phyloP scores from a whole-genome alignment of 495 filamentous ascomycete species.

The Penicillium arizonense region DNA sequence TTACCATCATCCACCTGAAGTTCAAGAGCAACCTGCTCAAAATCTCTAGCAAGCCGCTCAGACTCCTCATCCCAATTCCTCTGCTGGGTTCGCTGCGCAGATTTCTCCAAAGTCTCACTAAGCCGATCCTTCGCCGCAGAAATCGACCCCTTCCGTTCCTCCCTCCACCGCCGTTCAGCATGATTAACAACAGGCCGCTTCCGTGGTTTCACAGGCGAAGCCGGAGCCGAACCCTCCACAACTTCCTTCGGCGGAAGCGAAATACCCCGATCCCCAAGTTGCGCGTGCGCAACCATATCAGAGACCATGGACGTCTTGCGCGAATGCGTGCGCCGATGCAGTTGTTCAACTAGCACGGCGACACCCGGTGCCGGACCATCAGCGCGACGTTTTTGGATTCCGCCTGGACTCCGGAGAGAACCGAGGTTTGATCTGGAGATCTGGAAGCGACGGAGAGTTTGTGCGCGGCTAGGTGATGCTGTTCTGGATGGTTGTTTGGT shows the following conservation, averaged over 20 bases:
- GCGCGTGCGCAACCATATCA: conserved; percentile 26
- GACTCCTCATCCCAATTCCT: conserved; percentile 45
- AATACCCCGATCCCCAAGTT: not conserved
- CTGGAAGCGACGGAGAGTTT: conserved; percentile 41
- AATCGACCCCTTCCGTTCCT: conserved; percentile 35
- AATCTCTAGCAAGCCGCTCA: conserved; percentile 41
- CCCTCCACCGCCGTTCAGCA: conserved; percentile 44
- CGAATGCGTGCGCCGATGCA: conserved; percentile 37
- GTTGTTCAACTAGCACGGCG: conserved; percentile 44
- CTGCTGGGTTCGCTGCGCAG: conserved; percentile 24
- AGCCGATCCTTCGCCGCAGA: conserved; percentile 42
- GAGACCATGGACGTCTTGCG: conserved; percentile 41
- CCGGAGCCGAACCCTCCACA: not conserved
- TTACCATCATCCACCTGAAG: conserved; percentile 18
- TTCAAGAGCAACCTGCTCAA: conserved; percentile 49
- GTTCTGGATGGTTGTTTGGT: conserved; percentile 3
- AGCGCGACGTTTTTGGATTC: conserved; percentile 40
- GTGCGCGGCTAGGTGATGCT: conserved; percentile 15
- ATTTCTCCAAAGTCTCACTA: conserved; percentile 32
- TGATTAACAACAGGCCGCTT: conserved; percentile 46
- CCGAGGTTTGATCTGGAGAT: conserved; percentile 35
- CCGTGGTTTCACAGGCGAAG: conserved; percentile 19
- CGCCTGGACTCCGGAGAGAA: conserved; percentile 23
- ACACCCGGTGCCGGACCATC: conserved; percentile 28
- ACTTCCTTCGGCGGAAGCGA: not conserved